phyloP scores from a whole-genome alignment of 805 yeast species.

The Sugiyamaella lignohabitans region DNA sequence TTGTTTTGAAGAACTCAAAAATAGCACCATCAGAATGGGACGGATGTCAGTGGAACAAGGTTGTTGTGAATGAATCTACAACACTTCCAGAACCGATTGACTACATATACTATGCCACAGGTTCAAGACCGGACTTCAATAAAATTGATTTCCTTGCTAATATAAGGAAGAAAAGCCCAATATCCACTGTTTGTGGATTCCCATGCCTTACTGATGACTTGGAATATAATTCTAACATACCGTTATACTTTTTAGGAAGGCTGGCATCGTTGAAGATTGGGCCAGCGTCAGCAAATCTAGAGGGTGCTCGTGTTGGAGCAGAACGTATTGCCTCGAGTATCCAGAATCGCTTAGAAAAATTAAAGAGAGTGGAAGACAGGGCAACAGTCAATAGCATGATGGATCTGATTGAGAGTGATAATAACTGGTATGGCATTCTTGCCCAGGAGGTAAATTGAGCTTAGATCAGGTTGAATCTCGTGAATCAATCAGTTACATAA shows the following conservation, averaged over 20 bases:
- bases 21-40: constrained; percentile 30
- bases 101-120: constrained; percentile 40
- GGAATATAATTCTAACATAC: constrained; percentile 37
- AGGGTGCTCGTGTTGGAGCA: constrained; percentile 42
- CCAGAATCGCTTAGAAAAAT: constrained; percentile 1
- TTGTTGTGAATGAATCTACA: constrained; percentile 18
- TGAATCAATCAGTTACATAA: too few species aligned
- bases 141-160: constrained; percentile 31
- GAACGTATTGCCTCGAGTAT: constrained; percentile 36
- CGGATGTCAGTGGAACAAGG: constrained; percentile 25
- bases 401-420: neutral
- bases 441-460: neutral
- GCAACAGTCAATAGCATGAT: neutral
- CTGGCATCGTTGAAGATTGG: constrained; percentile 40
- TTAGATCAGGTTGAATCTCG: too few species aligned
- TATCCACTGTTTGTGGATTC: constrained; percentile 33
- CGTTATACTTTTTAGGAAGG: constrained; percentile 39
- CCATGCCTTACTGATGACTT: constrained; percentile 42
- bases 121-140: constrained; percentile 32
- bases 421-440: neutral
- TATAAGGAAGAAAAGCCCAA: constrained; percentile 28
- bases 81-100: constrained; percentile 23
- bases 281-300: constrained; percentile 42
- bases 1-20: constrained; percentile 29
- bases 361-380: too few species aligned